These are phyloP conservation scores for Lepidium sativum DNA, from an alignment of 345 rosid species.

Conservation along the genomic window DNA sequence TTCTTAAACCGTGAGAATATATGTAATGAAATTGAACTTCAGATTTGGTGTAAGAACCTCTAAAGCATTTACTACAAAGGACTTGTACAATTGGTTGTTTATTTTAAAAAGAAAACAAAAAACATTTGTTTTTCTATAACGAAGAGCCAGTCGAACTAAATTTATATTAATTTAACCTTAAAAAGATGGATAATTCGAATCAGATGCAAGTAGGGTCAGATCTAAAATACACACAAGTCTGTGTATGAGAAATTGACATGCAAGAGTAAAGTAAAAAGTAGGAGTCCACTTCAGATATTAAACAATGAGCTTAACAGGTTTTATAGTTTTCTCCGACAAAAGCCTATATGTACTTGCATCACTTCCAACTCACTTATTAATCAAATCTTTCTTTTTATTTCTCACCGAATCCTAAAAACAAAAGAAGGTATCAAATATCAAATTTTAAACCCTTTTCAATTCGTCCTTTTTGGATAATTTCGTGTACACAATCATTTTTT, in stretches of 20 bases:
- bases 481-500: slow-evolving; percentile 7
- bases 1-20: too few species aligned
- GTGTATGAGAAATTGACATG: background rate
- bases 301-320: background rate
- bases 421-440: background rate
- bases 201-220: background rate
- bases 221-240: background rate
- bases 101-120: too few species aligned
- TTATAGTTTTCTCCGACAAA: slow-evolving; percentile 20
- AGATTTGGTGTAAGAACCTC: too few species aligned
- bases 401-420: background rate
- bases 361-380: slow-evolving; percentile 17
- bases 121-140: too few species aligned
- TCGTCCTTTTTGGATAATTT: slow-evolving; percentile 6
- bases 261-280: background rate
- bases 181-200: background rate
- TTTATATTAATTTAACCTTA: too few species aligned
- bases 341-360: slow-evolving; percentile 15
- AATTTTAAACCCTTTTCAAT: background rate
- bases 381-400: slow-evolving; percentile 15
- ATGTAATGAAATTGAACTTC: too few species aligned
- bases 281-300: slow-evolving; percentile 1
- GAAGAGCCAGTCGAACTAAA: too few species aligned
- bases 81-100: too few species aligned
- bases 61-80: too few species aligned